phyloP scores from a whole-genome alignment of 352 stramenopile species.

The Globisporangium viniferum region DNA sequence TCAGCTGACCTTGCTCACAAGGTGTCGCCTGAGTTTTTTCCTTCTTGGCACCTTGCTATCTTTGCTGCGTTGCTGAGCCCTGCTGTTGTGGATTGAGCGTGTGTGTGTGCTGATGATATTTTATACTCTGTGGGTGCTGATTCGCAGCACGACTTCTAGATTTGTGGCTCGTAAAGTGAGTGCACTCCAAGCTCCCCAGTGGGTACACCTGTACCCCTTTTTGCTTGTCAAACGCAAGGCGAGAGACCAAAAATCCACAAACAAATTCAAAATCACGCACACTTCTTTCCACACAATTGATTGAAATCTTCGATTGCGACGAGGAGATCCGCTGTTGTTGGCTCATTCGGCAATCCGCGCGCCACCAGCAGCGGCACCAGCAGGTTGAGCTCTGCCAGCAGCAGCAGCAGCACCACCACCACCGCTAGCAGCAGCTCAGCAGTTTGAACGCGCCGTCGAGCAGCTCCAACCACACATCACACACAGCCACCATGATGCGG shows the following conservation, averaged over 20 bases:
- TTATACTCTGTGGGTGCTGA: background rate
- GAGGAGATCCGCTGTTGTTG: background rate
- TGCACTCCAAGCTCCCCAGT: background rate
- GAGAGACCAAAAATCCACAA: background rate
- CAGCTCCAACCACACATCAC: background rate
- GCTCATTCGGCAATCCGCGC: slow-evolving; percentile 6
- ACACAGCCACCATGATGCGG: slow-evolving; percentile 4
- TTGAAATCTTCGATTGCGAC: background rate
- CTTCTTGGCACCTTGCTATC: background rate
- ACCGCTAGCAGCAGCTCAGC: background rate
- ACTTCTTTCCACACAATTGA: background rate
- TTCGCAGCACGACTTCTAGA: background rate
- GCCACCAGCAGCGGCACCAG: background rate
- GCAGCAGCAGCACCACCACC: no score
- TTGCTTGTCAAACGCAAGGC: background rate
- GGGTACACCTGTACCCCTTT: background rate
- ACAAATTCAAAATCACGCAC: background rate
- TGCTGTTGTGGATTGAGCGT: background rate
- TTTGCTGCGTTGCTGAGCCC: background rate
- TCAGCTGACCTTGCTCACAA: background rate
- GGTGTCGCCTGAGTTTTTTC: background rate
- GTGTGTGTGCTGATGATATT: background rate
- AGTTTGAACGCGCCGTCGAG: background rate
- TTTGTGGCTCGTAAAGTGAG: background rate
- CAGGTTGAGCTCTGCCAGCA: background rate